Evolutionary conservation across 2,329 filamentous ascomycete species (phyloP).

Genomic region (Ophiostoma sp.): DNA sequence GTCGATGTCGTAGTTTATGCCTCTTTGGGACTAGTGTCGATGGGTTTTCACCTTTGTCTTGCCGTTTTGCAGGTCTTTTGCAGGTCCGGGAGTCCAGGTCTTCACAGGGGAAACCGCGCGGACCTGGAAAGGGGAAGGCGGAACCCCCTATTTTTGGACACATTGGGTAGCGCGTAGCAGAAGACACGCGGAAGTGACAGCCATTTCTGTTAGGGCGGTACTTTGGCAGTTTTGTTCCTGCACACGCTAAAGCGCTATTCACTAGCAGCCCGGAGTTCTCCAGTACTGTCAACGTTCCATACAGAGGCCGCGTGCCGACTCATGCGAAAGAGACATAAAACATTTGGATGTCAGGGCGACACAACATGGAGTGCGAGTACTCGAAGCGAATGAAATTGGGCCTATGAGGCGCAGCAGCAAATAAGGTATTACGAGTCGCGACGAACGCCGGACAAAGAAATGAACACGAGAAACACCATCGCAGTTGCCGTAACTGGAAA

Average conservation of each 20-base stretch:
- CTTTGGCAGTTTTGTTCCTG: background rate
- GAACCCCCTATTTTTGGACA: constrained; percentile 22
- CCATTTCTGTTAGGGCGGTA: background rate
- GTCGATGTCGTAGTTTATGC: background rate
- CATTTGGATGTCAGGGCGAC: background rate
- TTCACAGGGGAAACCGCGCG: background rate
- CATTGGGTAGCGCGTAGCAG: background rate
- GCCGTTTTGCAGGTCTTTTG: background rate
- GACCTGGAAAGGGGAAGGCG: constrained; percentile 9
- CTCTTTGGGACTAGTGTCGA: background rate
- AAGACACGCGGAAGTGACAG: background rate
- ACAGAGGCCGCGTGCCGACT: background rate
- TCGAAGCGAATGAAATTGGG: background rate
- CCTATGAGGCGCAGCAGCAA: constrained; percentile 12
- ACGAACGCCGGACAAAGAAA: background rate
- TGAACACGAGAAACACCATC: background rate
- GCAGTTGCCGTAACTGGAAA: background rate
- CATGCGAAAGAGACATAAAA: background rate
- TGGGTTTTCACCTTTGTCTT: background rate
- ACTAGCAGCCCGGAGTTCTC: background rate
- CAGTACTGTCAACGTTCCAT: background rate
- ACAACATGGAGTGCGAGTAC: background rate
- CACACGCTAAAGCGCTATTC: background rate
- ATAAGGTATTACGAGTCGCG: background rate
- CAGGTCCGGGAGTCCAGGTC: background rate